Evolutionary conservation across 225 moss, liverwort and hornwort genomes (phyloP), one percentile per base, ranked within the genome.

Genomic region (Polytrichum formosum): DNA sequence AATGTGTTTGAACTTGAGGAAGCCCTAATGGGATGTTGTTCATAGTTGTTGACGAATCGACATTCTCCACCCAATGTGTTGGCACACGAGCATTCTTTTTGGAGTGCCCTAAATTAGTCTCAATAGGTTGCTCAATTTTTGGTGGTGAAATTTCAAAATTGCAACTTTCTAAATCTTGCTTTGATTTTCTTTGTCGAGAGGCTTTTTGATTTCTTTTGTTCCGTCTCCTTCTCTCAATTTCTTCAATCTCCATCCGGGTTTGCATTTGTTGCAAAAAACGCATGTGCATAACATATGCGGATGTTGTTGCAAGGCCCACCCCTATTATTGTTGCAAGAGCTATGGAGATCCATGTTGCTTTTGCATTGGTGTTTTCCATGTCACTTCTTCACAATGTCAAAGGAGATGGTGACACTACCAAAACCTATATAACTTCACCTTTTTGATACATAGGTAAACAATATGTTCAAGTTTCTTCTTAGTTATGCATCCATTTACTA

Each of bases 231-330:
- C 78, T 79, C 35, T 70, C 75, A 19, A 80, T 68, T 67, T 87
- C 91, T 35, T 93, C 93, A 70, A 88, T 61, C 62, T 82, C 85
- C 1, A 84, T 70, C 0, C 69, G 73, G 0, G 27, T 27, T 28
- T 73, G 74, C 82, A 91, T 81, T 28, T 91, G 90, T 70, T 93
- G 87, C 71, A 96, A 61, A 20, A 90, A 69, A 1, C 83, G 82
- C 75, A 71, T 76, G 23, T 96, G 96, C 72, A 93, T 61, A 77
- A 90, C 69, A 68, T 88, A 93, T 20, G 93, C 88, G 0, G 93
- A 91, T 0, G 81, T 83, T 0, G 91, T 81, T 4, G 93, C 93
- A 1, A 91, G 70, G 3, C 85, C 79, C 0, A 87, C 90, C 18
- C 96, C 93, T 0, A 96, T 64, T 62, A 90, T 25, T 1, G 91